Base-by-base conservation (phyloP, 208 protist species). In the Wallacemonas rigidus region DNA sequence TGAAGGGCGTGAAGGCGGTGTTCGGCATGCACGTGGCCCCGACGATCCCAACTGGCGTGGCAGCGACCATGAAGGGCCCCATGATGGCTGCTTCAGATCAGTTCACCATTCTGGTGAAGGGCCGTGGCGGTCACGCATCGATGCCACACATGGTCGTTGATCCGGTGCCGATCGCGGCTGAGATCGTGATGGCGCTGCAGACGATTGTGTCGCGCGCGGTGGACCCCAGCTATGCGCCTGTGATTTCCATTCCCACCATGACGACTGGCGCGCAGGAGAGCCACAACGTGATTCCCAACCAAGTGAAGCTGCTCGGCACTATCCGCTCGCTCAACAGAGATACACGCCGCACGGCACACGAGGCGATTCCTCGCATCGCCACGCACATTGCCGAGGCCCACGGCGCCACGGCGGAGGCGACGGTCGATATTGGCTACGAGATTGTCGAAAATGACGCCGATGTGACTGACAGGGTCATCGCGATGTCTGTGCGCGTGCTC, bases 251-350 rank as follows among this genome's bases (percentile, higher is more conserved):
- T 12, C 75, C 84, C 38, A 85, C 82, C 36, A 77, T 92, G 61
- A 76, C 75, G 47, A 78, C 80, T 40, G 87, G 84, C 6, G 68
- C 75, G 4, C 82, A 74, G 36, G 80, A 76, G 67, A 88, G 80
- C 80, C 80, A 89, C 76, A 92, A 88, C 62, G 82, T 92, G 44
- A 90, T 92, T 43, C 84, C 80, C 15, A 79, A 88, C 69, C 69
- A 76, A 54, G 79, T 85, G 26, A 81, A 85, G 67, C 69, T 92
- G 64, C 68, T 76, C 17, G 84, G 87, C 9, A 87, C 87, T 44
- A 67, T 90, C 48, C 80, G 84, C 56, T 85, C 69, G 56, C 71
- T 79, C 35, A 70, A 90, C 71, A 77, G 77, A 36, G 79, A 71
- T 0, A 75, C 85, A 35, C 81, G 80, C 15, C 71, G 65, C 50